phyloP scores from a whole-genome alignment of 148 eudicot species.

The Vaccinium macrocarpon region DNA sequence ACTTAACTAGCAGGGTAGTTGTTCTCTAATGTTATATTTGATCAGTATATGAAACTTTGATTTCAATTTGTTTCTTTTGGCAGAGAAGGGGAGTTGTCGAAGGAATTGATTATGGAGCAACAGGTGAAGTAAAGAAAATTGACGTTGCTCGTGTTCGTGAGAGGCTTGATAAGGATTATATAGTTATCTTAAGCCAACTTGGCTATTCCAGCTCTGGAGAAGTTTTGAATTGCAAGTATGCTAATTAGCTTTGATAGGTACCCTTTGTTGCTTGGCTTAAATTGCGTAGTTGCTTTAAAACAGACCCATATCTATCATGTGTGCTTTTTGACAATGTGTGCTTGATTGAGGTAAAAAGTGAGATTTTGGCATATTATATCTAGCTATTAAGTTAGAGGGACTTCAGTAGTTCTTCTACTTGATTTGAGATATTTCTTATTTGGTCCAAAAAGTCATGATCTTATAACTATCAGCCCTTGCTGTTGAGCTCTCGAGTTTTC shows the following conservation, averaged over 20 bases:
- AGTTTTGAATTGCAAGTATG: conserved; percentile 98
- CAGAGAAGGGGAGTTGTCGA: conserved; percentile 91
- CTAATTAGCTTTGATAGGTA: conserved; percentile 41
- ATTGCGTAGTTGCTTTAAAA: background rate
- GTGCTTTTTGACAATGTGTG: background rate
- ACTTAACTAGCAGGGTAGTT: background rate
- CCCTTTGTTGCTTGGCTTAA: conserved; percentile 27
- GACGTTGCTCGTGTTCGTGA: conserved; percentile 79
- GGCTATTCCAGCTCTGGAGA: conserved; percentile 98
- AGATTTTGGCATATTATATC: background rate
- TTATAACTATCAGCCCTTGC: background rate
- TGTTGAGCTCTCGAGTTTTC: background rate
- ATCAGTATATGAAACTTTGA: background rate
- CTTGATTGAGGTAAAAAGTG: background rate
- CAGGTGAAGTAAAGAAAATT: conserved; percentile 94
- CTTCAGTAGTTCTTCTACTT: background rate
- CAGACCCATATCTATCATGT: background rate
- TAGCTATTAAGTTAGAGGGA: background rate
- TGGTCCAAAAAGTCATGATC: background rate
- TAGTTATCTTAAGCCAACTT: conserved; percentile 79
- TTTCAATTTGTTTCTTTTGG: conserved; percentile 14
- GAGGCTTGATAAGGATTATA: conserved; percentile 87
- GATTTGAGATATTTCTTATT: background rate
- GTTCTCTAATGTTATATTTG: background rate
- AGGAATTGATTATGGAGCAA: conserved; percentile 90